A percentile compares a stretch with the other conserved stretches of the same genome.
phyloP scores from a whole-genome alignment of 108 stramenopile genomes.

The Halocafeteria seosinensis region DNA sequence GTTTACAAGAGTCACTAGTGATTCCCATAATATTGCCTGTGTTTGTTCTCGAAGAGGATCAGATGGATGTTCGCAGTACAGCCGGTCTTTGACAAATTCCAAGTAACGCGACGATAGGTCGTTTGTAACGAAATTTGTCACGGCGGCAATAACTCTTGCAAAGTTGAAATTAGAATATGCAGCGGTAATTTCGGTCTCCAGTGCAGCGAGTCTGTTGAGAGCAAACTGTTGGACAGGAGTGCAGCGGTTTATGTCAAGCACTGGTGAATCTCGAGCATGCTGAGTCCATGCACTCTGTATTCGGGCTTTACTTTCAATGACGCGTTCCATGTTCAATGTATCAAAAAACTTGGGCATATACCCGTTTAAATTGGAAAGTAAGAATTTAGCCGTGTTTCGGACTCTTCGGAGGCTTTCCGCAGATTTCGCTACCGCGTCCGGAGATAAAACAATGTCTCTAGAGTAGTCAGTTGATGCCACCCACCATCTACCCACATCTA shows the following conservation, averaged over 20 bases:
- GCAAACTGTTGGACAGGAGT: constrained; percentile 86
- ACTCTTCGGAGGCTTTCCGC: constrained; percentile 82
- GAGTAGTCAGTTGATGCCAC: constrained; percentile 85
- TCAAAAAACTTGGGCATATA: too few relatives aligned
- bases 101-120: constrained; percentile 91
- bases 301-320: constrained; percentile 16
- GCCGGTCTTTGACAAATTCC: constrained; percentile 83
- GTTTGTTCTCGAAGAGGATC: constrained; percentile 64
- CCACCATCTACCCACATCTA: constrained; percentile 91
- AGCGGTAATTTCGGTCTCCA: constrained; percentile 62
- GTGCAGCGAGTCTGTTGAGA: constrained; percentile 52
- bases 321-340: too few relatives aligned
- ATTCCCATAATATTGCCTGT: constrained; percentile 57
- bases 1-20: constrained; percentile 63
- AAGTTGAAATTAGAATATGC: constrained; percentile 71
- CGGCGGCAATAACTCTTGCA: constrained; percentile 54
- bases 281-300: neutral
- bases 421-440: constrained; percentile 71
- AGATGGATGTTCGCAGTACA: constrained; percentile 71
- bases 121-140: constrained; percentile 62
- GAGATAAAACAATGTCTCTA: constrained; percentile 70
- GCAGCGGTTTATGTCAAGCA: too few relatives aligned
- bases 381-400: constrained; percentile 77
- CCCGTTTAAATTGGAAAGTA: constrained; percentile 77
- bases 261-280: too few relatives aligned